Base-by-base conservation (phyloP, 495 filamentous ascomycete species). In the Aspergillus steynii region DNA sequence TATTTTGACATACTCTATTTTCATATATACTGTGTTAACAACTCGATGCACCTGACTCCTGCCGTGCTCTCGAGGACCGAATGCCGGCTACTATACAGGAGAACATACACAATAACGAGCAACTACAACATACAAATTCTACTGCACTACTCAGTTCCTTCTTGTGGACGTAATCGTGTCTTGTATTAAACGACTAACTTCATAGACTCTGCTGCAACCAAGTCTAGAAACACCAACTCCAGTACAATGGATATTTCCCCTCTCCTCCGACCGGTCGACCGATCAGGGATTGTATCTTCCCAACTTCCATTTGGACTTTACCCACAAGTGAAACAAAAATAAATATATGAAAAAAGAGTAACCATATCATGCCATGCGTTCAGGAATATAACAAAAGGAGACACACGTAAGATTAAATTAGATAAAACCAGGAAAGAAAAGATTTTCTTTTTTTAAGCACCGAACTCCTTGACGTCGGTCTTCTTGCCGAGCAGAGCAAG, bases 401-500 rank as follows among this genome's bases (percentile, higher is more conserved):
- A 59, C 70, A 70, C 71, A 68, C 64, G 65, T 65, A 75, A 71
- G 68, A 73, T 75, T 68, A 65, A 68, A 65, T 65, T 68, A 63
- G 60, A 48, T 63, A 67, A 34, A 68, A 62, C 20, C 58, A 70
- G 64, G 69, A 65, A 63, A 59, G 64, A 69, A 66, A 60, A 53
- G 59, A 57, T 63, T 66, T 63, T 56, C 61, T 61, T 74, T 75
- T 79, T 78, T 65, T 72, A 61, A 48, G 62, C 65, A 67, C 77
- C 76, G 58, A 80, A 82, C 71, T 82, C 79, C 74, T 82, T 80
- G 69, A 82, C 55, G 61, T 80, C 76, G 62, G 72, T 75, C 70
- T 77, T 79, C 80, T 87, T 89, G 68, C 86, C 86, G 28, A 74
- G 75, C 29, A 90, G 79, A 31, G 87, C 87, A 65, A 90, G 73